A percentile compares a stretch with the other conserved stretches of the same genome.
Evolutionary conservation across 331 rosid genomes (phyloP).

Genomic region (Ulmus americana): DNA sequence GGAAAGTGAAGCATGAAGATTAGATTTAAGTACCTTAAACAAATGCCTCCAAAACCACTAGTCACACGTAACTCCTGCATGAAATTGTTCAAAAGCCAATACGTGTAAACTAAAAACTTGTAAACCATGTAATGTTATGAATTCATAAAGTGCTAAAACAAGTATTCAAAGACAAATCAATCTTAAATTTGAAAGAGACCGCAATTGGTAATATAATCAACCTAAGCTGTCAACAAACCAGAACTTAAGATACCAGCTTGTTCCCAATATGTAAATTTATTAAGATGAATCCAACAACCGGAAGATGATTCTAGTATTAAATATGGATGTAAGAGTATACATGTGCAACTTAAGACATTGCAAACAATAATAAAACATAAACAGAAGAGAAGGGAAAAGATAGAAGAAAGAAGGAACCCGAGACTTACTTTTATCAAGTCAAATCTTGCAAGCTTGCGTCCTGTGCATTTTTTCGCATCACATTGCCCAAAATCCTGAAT

Average conservation of each 20-base stretch:
- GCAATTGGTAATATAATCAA: background rate
- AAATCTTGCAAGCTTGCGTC: conserved; percentile 89
- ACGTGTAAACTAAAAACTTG: background rate
- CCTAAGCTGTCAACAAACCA: background rate
- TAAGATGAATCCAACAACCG: background rate
- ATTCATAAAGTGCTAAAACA: too few species aligned
- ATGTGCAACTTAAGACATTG: background rate
- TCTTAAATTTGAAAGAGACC: conserved; percentile 1
- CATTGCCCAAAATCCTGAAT: conserved; percentile 93
- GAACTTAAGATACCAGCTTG: background rate
- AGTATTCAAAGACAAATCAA: too few species aligned
- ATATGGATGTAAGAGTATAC: background rate
- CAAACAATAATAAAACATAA: background rate
- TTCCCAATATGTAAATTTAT: background rate
- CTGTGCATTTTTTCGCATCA: conserved; percentile 85
- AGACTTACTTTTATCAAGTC: conserved; percentile 66
- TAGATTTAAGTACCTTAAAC: conserved; percentile 52
- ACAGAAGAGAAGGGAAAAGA: background rate
- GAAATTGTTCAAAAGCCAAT: conserved; percentile 28
- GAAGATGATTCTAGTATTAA: background rate
- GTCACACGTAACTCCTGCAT: conserved; percentile 85
- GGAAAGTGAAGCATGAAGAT: conserved; percentile 8
- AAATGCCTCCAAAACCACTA: conserved; percentile 89
- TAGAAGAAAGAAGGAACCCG: conserved; percentile 11
- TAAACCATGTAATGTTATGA: too few species aligned